Conservation (phyloP, 805 yeast genomes). For the Pichia kluyveri region DNA sequence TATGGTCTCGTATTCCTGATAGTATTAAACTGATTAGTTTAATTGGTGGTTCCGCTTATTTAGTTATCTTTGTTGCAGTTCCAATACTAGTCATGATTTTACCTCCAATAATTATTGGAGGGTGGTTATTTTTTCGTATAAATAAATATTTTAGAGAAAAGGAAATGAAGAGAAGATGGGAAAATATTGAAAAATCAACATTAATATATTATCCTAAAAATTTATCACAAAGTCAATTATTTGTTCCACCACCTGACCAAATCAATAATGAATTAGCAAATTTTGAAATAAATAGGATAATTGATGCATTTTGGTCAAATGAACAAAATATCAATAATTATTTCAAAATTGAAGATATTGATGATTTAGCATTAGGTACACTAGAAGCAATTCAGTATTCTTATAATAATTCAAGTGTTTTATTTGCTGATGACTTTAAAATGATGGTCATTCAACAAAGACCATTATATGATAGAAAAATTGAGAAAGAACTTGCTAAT, state of each 20-base stretch:
- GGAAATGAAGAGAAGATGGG: slow-evolving; percentile 18
- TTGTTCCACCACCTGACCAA: slow-evolving; percentile 20
- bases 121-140: slow-evolving; percentile 13
- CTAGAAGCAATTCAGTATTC: slow-evolving; percentile 22
- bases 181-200: slow-evolving; percentile 16
- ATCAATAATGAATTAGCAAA: slow-evolving; percentile 22
- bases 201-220: slow-evolving; percentile 17
- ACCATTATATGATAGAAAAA: slow-evolving; percentile 18
- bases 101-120: slow-evolving; percentile 25
- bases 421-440: slow-evolving; percentile 16
- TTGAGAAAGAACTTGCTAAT: slow-evolving; percentile 18
- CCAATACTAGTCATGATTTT: slow-evolving; percentile 23
- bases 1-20: slow-evolving; percentile 22
- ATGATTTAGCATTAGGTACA: slow-evolving; percentile 22
- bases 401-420: slow-evolving; percentile 13
- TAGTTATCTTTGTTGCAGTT: slow-evolving; percentile 25
- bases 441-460: slow-evolving; percentile 22
- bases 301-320: slow-evolving; percentile 24
- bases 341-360: slow-evolving; percentile 15
- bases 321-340: slow-evolving; percentile 22
- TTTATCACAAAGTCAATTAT: slow-evolving; percentile 3
- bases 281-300: slow-evolving; percentile 23
- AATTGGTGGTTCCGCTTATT: slow-evolving; percentile 18
- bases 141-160: slow-evolving; percentile 7
- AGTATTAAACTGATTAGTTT: slow-evolving; percentile 19